These are phyloP conservation scores for Tylopilus plumbeoviolaceoides DNA, from an alignment of 768 basidiomycete genomes.

Conservation along the genomic window DNA sequence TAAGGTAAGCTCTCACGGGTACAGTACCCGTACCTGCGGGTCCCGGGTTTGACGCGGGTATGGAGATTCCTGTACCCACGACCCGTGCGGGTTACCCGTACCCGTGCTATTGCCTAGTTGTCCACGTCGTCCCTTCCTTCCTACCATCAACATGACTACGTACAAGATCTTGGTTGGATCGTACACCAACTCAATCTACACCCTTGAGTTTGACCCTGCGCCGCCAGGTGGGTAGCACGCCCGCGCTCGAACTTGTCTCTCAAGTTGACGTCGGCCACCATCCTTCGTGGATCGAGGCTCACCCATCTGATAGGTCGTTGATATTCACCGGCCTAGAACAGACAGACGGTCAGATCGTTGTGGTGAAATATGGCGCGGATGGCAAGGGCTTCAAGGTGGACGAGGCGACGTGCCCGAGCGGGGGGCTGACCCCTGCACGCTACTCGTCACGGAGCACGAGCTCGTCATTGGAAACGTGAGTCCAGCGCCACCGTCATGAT, in stretches of 20 bases:
- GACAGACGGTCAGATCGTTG: conserved; percentile 58
- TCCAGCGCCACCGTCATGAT: conserved; percentile 9
- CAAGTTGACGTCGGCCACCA: conserved; percentile 51
- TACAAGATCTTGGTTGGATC: conserved; percentile 55
- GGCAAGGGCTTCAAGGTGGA: conserved; percentile 44
- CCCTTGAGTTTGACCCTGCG: conserved; percentile 61
- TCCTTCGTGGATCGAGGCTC: conserved; percentile 74
- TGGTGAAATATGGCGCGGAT: conserved; percentile 51
- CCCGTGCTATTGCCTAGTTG: too few species aligned
- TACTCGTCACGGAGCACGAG: conserved; percentile 53
- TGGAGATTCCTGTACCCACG: too few species aligned
- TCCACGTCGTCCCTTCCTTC: background rate
- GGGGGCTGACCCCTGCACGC: conserved; percentile 61
- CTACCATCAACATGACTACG: conserved; percentile 13
- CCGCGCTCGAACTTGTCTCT: conserved; percentile 46
- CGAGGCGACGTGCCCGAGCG: conserved; percentile 40
- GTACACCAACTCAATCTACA: conserved; percentile 60
- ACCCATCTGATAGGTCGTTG: conserved; percentile 53
- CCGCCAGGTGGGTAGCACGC: conserved; percentile 43
- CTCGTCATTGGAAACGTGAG: conserved; percentile 72
- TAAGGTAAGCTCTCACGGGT: too few species aligned
- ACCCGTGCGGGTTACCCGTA: too few species aligned
- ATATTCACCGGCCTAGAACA: conserved; percentile 68
- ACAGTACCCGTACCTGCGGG: too few species aligned
- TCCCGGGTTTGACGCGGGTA: too few species aligned